Conservation (phyloP, 176 grass and related monocot species). For the Typha latifolia region DNA sequence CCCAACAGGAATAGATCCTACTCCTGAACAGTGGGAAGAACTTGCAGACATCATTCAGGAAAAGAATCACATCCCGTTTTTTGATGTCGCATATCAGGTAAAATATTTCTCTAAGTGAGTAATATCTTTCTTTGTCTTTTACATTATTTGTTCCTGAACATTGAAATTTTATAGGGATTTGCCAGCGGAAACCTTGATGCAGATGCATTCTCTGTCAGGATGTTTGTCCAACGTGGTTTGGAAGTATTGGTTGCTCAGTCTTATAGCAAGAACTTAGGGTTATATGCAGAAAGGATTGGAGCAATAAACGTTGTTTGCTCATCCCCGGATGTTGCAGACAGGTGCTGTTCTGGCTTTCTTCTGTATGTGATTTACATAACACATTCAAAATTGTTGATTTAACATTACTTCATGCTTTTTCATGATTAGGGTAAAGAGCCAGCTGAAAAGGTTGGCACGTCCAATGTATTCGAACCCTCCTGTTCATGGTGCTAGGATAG, state of each 20-base stretch:
- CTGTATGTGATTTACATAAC: too few species aligned
- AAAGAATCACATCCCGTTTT: slow-evolving; percentile 84
- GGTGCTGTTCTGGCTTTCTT: slow-evolving; percentile 23
- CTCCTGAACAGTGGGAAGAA: slow-evolving; percentile 75
- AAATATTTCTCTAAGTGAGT: slow-evolving; percentile 11
- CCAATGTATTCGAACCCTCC: slow-evolving; percentile 97
- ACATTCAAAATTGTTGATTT: background rate
- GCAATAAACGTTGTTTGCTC: slow-evolving; percentile 89
- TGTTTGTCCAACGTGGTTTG: slow-evolving; percentile 83
- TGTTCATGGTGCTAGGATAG: slow-evolving; percentile 79
- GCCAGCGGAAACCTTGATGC: slow-evolving; percentile 94
- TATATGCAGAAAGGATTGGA: slow-evolving; percentile 91
- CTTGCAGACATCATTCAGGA: slow-evolving; percentile 83
- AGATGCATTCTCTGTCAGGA: slow-evolving; percentile 81
- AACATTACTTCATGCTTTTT: background rate
- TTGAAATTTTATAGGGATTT: slow-evolving; percentile 61
- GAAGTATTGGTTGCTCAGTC: slow-evolving; percentile 94
- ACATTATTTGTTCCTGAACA: slow-evolving; percentile 12
- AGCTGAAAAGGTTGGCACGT: slow-evolving; percentile 83
- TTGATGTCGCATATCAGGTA: slow-evolving; percentile 99
- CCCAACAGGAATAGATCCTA: slow-evolving; percentile 95
- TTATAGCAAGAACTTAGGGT: slow-evolving; percentile 93
- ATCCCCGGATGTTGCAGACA: slow-evolving; percentile 52
- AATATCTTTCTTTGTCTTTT: background rate
- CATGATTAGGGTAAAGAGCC: slow-evolving; percentile 76